Evolutionary conservation across 768 basidiomycete species (phyloP).

Genomic region (Rhizopogon vesiculosus): DNA sequence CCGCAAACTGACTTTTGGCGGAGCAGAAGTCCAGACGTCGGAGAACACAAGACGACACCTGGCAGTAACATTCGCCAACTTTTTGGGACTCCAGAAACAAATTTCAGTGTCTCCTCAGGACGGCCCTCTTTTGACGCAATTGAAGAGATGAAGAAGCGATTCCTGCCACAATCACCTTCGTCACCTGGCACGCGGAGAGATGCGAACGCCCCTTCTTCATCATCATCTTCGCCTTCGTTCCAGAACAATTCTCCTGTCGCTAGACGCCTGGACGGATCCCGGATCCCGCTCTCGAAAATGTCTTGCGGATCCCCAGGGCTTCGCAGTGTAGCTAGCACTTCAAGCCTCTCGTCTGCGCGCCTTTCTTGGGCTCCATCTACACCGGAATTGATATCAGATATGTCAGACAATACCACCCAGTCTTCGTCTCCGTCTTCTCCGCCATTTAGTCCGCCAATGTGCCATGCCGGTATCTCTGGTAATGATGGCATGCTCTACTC

Average conservation of each 20-base stretch:
- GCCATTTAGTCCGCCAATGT: conserved; percentile 27
- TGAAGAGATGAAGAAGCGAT: conserved; percentile 60
- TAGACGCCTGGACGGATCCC: conserved; percentile 10
- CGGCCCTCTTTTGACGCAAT: conserved; percentile 45
- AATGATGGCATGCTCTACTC: conserved; percentile 3
- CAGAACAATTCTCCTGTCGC: conserved; percentile 17
- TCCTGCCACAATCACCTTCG: conserved; percentile 32
- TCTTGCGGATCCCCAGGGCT: conserved; percentile 21
- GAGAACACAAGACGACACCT: conserved; percentile 8
- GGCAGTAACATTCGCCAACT: conserved; percentile 6
- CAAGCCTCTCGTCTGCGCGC: conserved; percentile 22
- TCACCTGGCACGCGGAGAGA: conserved; percentile 19
- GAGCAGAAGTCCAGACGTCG: conserved; percentile 5
- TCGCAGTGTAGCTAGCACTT: conserved; percentile 21
- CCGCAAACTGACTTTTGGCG: background rate
- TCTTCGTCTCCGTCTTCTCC: conserved; percentile 56
- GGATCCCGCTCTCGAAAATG: conserved; percentile 26
- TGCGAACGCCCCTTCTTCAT: conserved; percentile 7
- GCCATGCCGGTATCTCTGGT: conserved; percentile 8
- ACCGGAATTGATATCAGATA: conserved; percentile 57
- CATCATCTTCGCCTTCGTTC: conserved; percentile 12
- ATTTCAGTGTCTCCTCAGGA: conserved; percentile 5
- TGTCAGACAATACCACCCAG: conserved; percentile 53
- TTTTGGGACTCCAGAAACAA: conserved; percentile 12
- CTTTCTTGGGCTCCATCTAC: conserved; percentile 40